Evolutionary conservation across 768 basidiomycete species (phyloP), one percentile per base, ranked within the genome.

Genomic region (Amanita polypyramis): DNA sequence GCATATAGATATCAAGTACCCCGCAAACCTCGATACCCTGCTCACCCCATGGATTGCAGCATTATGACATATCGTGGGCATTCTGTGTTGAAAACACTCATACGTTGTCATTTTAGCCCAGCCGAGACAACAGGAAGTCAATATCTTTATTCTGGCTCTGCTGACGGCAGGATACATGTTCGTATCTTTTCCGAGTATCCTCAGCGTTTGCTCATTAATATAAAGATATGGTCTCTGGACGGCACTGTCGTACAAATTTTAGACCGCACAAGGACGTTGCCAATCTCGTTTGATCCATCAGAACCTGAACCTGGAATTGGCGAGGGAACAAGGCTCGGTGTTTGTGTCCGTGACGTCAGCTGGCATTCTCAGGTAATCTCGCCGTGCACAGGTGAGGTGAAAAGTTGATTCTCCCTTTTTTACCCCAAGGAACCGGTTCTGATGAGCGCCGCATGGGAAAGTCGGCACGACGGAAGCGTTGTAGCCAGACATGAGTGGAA

Each of bases 401-500:
- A 25, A 43, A 14, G 43, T 23, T 38, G 8, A 46, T 12, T 30
- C 12, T 21, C 20, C 29, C 21, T 25, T 8, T 34, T 33, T 60
- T 14, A 17, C n/a, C 32, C 12, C 25, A 40, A 86, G 79, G 84
- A 94, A 71, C 93, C 95, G 33, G 81, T 85, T 17, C 60, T 99
- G 40, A 85, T 99, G 82, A 92, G 86, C 53, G 89, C 87, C 5
- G 92, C 80, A 2, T 98, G 96, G 95, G 81, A 85, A 36, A 73
- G 68, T 33, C 68, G 69, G 23, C 65, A 71, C 27, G 75, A 73
- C 15, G 80, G 82, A 10, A 92, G 90, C 32, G 74, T 80, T 36
- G 77, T 99, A 19, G 95, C 94, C 4, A 74, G 86, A 55, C 96
- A 99, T 56, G 90, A 97, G 65, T 99, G 93, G 90, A 96, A 94